These are phyloP conservation scores for Penicillium sp. DNA, from an alignment of 2,329 filamentous ascomycete species.

Conservation along the genomic window DNA sequence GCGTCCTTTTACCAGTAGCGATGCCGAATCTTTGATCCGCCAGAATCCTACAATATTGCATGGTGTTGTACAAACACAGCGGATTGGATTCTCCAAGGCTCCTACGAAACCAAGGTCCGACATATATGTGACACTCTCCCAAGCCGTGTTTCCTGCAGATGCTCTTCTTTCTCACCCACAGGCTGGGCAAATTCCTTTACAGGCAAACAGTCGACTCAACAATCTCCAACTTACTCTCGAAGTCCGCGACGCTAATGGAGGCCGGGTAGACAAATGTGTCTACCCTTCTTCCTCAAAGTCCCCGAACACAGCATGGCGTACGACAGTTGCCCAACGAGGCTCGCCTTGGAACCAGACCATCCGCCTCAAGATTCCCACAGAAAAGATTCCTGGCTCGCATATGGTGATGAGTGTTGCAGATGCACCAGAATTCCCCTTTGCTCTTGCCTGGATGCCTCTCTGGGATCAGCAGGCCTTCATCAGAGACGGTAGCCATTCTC, in stretches of 20 bases:
- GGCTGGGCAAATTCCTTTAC: slow-evolving; percentile 72
- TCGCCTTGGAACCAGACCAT: slow-evolving; percentile 86
- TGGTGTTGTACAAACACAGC: slow-evolving; percentile 72
- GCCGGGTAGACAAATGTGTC: slow-evolving; percentile 83
- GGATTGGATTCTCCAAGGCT: slow-evolving; percentile 90
- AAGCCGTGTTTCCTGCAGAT: slow-evolving; percentile 69
- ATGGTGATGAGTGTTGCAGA: slow-evolving; percentile 87
- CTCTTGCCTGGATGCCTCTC: slow-evolving; percentile 84
- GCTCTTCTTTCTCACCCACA: slow-evolving; percentile 65
- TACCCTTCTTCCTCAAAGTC: slow-evolving; percentile 77
- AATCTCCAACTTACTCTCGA: slow-evolving; percentile 89
- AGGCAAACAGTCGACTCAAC: slow-evolving; percentile 60
- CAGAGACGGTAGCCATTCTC: slow-evolving; percentile 73
- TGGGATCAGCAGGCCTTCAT: slow-evolving; percentile 92
- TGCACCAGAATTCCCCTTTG: slow-evolving; percentile 81
- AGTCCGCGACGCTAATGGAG: slow-evolving; percentile 72
- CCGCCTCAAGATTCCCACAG: slow-evolving; percentile 70
- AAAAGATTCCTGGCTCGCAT: slow-evolving; percentile 78
- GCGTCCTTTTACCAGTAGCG: slow-evolving; percentile 69
- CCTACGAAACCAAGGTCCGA: slow-evolving; percentile 85
- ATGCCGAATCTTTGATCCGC: slow-evolving; percentile 76
- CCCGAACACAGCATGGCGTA: slow-evolving; percentile 81
- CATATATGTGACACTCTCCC: slow-evolving; percentile 84
- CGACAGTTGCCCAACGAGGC: slow-evolving; percentile 71
- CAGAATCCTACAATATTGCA: slow-evolving; percentile 84